phyloP scores from a whole-genome alignment of 148 eudicot species.

The Rhododendron kiyosumense region DNA sequence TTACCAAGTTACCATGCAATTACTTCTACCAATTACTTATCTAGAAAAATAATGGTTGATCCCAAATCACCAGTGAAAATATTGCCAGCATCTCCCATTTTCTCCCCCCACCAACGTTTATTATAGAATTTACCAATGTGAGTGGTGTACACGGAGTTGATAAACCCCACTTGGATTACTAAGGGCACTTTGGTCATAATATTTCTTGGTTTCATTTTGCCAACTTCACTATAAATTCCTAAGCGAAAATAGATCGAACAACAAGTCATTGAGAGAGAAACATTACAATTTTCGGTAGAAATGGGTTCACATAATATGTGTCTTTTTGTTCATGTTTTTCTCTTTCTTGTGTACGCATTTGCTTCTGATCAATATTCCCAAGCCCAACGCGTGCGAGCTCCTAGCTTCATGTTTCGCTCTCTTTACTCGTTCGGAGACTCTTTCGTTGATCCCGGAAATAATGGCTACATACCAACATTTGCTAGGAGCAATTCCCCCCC shows the following conservation, averaged over 20 bases:
- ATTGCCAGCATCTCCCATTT: background rate
- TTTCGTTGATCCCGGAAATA: slow-evolving; percentile 12
- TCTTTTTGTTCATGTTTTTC: background rate
- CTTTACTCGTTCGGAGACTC: slow-evolving; percentile 13
- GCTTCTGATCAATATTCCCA: background rate
- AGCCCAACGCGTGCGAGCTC: background rate
- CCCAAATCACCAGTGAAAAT: background rate
- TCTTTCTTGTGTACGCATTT: background rate
- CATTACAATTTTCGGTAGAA: background rate
- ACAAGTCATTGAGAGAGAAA: background rate
- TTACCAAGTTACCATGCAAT: background rate
- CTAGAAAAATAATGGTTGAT: background rate
- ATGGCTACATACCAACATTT: background rate
- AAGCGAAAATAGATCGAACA: background rate
- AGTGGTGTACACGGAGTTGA: background rate
- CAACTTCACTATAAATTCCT: slow-evolving; percentile 6
- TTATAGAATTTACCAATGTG: background rate
- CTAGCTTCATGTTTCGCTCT: background rate
- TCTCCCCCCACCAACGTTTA: background rate
- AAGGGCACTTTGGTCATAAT: background rate
- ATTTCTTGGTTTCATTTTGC: background rate
- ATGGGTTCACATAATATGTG: background rate
- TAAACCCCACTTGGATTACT: background rate
- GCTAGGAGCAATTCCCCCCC: slow-evolving; percentile 8
- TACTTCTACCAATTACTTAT: background rate